These are phyloP conservation scores for Salvia miltiorrhiza DNA, from an alignment of 257 asterid species.

Conservation along the genomic window DNA sequence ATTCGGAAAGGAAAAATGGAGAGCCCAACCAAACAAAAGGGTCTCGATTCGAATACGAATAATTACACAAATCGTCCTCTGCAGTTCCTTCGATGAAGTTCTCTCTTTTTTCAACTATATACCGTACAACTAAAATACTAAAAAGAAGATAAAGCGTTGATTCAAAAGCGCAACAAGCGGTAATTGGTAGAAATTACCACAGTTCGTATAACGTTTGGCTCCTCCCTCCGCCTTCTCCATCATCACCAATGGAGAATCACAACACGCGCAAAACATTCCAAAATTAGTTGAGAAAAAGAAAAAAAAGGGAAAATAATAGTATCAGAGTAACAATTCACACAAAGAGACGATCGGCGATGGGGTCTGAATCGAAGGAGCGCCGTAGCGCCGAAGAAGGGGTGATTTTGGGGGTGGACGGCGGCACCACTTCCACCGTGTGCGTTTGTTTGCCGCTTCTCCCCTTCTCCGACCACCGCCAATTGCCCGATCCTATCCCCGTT, in stretches of 20 bases:
- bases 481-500: slow-evolving; percentile 77
- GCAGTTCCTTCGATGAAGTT: slow-evolving; percentile 6
- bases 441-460: slow-evolving; percentile 71
- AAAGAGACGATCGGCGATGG: slow-evolving; percentile 24
- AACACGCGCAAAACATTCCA: background rate
- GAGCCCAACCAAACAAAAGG: background rate
- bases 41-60: too few relatives aligned
- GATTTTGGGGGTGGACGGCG: slow-evolving; percentile 64
- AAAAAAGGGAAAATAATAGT: background rate
- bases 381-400: slow-evolving; percentile 31
- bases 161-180: background rate
- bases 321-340: background rate
- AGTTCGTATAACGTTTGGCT: background rate
- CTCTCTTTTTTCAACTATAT: background rate
- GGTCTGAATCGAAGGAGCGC: slow-evolving; percentile 29
- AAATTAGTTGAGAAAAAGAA: background rate
- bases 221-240: background rate
- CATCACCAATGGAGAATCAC: slow-evolving; percentile 20
- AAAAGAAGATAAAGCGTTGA: background rate
- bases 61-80: background rate
- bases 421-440: slow-evolving; percentile 63
- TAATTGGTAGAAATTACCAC: background rate
- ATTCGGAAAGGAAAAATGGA: background rate
- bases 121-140: background rate
- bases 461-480: slow-evolving; percentile 34